Evolutionary conservation across 1,284 basidiomycete genomes (phyloP).

Genomic region (Ustilago loliicola): DNA sequence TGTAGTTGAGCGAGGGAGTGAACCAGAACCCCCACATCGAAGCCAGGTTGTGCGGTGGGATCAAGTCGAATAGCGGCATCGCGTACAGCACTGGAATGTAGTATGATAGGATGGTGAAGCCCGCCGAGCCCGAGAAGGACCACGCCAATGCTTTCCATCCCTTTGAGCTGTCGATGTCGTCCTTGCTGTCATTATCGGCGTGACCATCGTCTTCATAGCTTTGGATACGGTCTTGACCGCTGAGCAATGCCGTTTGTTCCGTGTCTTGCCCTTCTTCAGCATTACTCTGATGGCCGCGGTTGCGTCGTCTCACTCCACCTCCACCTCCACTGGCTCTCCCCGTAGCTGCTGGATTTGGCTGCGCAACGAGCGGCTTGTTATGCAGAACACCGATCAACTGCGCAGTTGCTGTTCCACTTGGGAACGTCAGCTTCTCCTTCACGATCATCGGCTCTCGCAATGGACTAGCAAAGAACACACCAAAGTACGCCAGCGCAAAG

Average conservation of each 20-base stretch:
- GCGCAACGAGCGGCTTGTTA: slow-evolving; percentile 36
- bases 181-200: slow-evolving; percentile 1
- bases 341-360: background rate
- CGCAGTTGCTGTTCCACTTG: slow-evolving; percentile 93
- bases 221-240: slow-evolving; percentile 3
- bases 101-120: slow-evolving; percentile 74
- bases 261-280: slow-evolving; percentile 16
- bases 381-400: slow-evolving; percentile 95
- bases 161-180: slow-evolving; percentile 20
- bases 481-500: slow-evolving; percentile 68
- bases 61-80: slow-evolving; percentile 87
- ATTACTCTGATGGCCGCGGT: slow-evolving; percentile 4
- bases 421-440: slow-evolving; percentile 91
- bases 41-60: slow-evolving; percentile 76
- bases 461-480: slow-evolving; percentile 93
- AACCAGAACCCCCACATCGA: slow-evolving; percentile 94
- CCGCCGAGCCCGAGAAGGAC: slow-evolving; percentile 66
- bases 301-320: background rate
- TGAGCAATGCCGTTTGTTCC: slow-evolving; percentile 30
- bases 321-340: background rate
- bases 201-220: slow-evolving; percentile 1
- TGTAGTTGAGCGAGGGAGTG: slow-evolving; percentile 83
- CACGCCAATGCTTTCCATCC: slow-evolving; percentile 49
- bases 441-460: slow-evolving; percentile 94
- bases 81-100: slow-evolving; percentile 91